phyloP scores from a whole-genome alignment of 2,329 filamentous ascomycete species.

The Xylaria sp. region DNA sequence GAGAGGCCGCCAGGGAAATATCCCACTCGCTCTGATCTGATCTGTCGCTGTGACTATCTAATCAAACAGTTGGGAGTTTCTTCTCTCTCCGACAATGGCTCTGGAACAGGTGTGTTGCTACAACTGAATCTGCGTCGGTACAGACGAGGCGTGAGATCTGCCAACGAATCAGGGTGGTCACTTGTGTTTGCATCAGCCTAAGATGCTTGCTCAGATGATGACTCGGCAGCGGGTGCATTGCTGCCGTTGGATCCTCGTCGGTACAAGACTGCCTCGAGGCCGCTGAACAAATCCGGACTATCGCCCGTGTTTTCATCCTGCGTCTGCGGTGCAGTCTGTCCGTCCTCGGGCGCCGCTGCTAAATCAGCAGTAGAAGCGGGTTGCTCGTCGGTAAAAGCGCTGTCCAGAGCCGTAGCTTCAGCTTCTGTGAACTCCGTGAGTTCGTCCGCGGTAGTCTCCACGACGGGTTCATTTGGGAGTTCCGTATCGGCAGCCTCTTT shows the following conservation, averaged over 20 bases:
- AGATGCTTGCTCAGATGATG: not conserved
- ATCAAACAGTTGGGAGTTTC: too few relatives aligned
- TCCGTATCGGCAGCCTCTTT: not conserved
- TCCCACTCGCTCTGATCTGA: too few relatives aligned
- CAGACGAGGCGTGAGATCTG: too few relatives aligned
- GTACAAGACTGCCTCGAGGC: slow-evolving; percentile 42
- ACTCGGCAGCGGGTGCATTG: slow-evolving; percentile 17
- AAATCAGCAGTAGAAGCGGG: slow-evolving; percentile 14
- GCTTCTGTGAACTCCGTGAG: not conserved
- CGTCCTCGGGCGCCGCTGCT: slow-evolving; percentile 12
- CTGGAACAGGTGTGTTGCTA: too few relatives aligned
- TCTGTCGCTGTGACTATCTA: too few relatives aligned
- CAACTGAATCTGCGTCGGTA: too few relatives aligned
- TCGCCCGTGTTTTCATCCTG: slow-evolving; percentile 33
- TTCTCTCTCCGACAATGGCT: too few relatives aligned
- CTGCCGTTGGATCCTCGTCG: slow-evolving; percentile 30
- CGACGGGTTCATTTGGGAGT: not conserved
- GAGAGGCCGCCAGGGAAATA: too few relatives aligned
- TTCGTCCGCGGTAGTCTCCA: not conserved
- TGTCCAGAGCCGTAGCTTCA: slow-evolving; percentile 1
- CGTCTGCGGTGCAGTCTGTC: slow-evolving; percentile 19
- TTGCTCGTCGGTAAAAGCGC: slow-evolving; percentile 16
- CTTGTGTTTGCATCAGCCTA: not conserved
- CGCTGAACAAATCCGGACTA: slow-evolving; percentile 41
- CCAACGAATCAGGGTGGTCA: not conserved